Conservation (phyloP, 2,329 filamentous ascomycete genomes). For the Fusarium guadeloupense region DNA sequence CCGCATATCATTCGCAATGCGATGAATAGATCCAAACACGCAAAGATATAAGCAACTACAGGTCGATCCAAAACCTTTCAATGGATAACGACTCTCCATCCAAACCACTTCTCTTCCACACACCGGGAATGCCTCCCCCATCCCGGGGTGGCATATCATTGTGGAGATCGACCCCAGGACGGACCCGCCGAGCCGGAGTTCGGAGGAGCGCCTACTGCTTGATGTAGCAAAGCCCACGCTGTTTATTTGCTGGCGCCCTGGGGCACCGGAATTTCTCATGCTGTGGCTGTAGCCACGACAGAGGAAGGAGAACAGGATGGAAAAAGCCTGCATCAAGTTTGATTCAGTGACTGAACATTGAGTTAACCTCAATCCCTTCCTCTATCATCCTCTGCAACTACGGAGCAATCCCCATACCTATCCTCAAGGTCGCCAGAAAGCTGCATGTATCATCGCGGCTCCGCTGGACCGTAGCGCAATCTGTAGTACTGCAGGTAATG, state of each 20-base stretch:
- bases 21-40: neutral
- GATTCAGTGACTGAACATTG: neutral
- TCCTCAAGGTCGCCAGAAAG: conserved; percentile 5
- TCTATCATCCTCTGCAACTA: conserved; percentile 14
- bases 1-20: neutral
- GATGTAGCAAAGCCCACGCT: conserved; percentile 20
- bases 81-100: neutral
- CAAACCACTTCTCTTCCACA: conserved; percentile 30
- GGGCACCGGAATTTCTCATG: conserved; percentile 6
- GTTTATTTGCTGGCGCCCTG: conserved; percentile 18
- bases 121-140: conserved; percentile 35
- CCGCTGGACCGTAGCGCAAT: conserved; percentile 42
- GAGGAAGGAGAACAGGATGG: neutral
- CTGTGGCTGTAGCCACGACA: neutral
- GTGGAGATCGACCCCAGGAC: conserved; percentile 27
- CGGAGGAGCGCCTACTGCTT: conserved; percentile 34
- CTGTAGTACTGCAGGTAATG: conserved; percentile 4
- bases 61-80: neutral
- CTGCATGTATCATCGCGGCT: conserved; percentile 31
- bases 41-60: neutral
- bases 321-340: neutral
- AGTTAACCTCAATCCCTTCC: conserved; percentile 7
- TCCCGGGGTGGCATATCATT: conserved; percentile 36
- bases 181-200: conserved; percentile 40
- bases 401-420: conserved; percentile 22